Evolutionary conservation across 257 asterid genomes (phyloP).

Genomic region (Echites panduratus): DNA sequence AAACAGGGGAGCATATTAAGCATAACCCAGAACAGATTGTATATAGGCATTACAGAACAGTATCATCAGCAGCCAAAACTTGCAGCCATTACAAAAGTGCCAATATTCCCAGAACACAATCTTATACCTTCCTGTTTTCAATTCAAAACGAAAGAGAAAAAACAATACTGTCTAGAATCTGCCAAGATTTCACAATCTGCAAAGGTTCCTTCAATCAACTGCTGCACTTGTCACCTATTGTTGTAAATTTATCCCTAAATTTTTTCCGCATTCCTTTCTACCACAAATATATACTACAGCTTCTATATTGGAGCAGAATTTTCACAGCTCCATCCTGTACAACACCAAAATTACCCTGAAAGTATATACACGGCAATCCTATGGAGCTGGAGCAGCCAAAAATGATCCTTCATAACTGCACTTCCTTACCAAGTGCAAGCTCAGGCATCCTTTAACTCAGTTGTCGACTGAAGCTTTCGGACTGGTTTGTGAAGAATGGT

Average conservation of each 20-base stretch:
- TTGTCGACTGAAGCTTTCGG: constrained; percentile 18
- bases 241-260: constrained; percentile 2
- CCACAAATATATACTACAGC: not conserved
- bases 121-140: not conserved
- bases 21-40: not conserved
- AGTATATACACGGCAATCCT: constrained; percentile 7
- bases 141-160: not conserved
- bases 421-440: not conserved
- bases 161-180: not conserved
- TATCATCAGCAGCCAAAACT: not conserved
- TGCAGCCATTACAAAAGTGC: not conserved
- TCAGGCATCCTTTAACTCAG: constrained; percentile 14
- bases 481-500: constrained; percentile 53
- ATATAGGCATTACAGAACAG: not conserved
- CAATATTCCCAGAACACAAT: not conserved
- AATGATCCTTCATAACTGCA: not conserved
- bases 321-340: constrained; percentile 15
- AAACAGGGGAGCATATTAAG: too few species aligned
- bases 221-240: constrained; percentile 8
- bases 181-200: not conserved
- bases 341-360: constrained; percentile 15
- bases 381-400: not conserved
- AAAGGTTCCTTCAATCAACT: not conserved
- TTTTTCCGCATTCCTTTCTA: not conserved
- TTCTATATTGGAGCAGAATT: constrained; percentile 1